Conservation (phyloP, 805 yeast species). For the Candida succiphila region DNA sequence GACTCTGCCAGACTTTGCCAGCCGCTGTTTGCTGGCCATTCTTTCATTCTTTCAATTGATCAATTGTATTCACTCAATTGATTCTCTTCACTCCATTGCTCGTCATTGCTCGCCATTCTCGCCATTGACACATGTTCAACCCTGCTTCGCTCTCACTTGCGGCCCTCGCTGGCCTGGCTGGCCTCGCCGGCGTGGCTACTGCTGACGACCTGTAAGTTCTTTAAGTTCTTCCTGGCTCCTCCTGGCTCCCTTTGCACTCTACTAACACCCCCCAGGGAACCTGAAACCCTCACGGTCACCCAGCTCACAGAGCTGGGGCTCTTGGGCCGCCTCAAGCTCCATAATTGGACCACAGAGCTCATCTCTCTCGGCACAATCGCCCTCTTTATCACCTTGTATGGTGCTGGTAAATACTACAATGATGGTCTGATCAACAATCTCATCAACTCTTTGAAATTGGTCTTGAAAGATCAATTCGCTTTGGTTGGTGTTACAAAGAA, state of each 20-base stretch:
- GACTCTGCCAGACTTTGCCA: no score
- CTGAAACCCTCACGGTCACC: no score
- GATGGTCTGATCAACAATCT: conserved; percentile 41
- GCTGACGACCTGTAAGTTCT: neutral
- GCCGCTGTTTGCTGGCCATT: no score
- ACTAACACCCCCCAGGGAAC: no score
- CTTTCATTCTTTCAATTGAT: no score
- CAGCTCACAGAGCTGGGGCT: no score
- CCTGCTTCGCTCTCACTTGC: neutral
- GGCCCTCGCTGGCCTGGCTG: neutral
- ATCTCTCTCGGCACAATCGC: conserved; percentile 42
- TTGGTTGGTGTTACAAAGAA: conserved; percentile 57
- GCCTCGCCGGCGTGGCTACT: neutral
- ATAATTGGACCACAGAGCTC: conserved; percentile 74
- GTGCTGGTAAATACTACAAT: conserved; percentile 53
- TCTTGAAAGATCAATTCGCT: conserved; percentile 58
- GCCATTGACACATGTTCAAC: no score
- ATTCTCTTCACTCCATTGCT: no score
- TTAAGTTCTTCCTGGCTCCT: neutral
- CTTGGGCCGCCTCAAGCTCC: conserved; percentile 42
- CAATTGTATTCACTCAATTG: no score
- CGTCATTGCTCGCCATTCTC: no score
- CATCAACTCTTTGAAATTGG: conserved; percentile 35
- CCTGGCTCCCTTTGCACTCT: neutral
- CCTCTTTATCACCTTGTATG: conserved; percentile 39